Evolutionary conservation across 106 monocot genomes (phyloP).

Genomic region (Iris macrosiphon): DNA sequence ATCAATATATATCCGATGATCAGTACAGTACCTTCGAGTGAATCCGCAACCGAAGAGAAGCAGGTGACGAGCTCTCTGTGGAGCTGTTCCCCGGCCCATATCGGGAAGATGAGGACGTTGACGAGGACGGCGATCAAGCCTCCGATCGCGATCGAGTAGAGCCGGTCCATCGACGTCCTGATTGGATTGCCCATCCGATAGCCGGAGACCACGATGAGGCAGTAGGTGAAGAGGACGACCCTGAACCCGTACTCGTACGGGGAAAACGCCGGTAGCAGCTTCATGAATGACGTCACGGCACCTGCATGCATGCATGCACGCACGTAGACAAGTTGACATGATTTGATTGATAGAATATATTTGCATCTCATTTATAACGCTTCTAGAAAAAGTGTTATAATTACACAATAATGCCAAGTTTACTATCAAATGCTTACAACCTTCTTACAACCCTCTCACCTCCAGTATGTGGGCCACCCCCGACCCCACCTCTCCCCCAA

Average conservation of each 20-base stretch:
- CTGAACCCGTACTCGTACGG: conserved; percentile 70
- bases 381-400: no score
- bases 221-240: conserved; percentile 65
- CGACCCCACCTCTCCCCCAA: no score
- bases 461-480: no score
- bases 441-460: no score
- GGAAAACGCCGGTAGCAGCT: conserved; percentile 47
- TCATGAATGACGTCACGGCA: conserved; percentile 58
- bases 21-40: conserved; percentile 58
- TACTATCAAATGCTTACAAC: no score
- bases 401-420: no score
- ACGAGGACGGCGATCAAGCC: conserved; percentile 51
- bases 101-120: conserved; percentile 47
- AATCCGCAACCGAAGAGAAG: conserved; percentile 48
- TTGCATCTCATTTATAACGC: no score
- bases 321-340: not conserved
- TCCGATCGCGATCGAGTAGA: conserved; percentile 59
- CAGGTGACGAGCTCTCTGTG: conserved; percentile 46
- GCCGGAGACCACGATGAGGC: conserved; percentile 54
- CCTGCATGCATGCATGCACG: conserved; percentile 23
- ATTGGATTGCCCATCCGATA: conserved; percentile 52
- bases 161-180: conserved; percentile 39
- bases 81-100: conserved; percentile 72
- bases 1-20: no score
- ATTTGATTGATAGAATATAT: no score